Evolutionary conservation across 306 rosid species (phyloP).

Genomic region (Trifolium pratense): DNA sequence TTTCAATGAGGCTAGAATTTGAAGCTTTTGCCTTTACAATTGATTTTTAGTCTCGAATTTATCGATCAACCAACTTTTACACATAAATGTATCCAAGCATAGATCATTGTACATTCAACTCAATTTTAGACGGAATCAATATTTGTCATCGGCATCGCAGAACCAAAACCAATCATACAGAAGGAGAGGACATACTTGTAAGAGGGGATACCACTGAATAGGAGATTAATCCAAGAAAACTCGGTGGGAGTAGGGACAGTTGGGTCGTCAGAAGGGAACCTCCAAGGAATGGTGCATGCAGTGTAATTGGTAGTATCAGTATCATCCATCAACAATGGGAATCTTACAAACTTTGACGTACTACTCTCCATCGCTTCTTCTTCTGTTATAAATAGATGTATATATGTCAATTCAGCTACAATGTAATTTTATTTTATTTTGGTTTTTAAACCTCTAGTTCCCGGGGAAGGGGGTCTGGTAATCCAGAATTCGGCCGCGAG

Average conservation of each 20-base stretch:
- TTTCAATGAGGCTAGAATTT: not conserved
- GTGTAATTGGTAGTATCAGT: slow-evolving; percentile 49
- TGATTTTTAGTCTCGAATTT: not conserved
- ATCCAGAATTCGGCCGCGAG: too few relatives aligned
- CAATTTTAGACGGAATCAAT: not conserved
- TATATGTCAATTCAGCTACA: not conserved
- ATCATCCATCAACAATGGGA: slow-evolving; percentile 62
- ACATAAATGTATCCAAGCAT: not conserved
- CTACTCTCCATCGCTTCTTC: slow-evolving; percentile 54
- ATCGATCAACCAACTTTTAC: not conserved
- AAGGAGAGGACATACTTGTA: slow-evolving; percentile 56
- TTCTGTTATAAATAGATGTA: not conserved
- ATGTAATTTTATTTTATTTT: too few relatives aligned
- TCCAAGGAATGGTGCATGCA: slow-evolving; percentile 83
- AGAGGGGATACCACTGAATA: slow-evolving; percentile 68
- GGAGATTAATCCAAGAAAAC: slow-evolving; percentile 83
- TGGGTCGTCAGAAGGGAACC: slow-evolving; percentile 83
- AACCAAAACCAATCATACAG: too few relatives aligned
- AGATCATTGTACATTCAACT: not conserved
- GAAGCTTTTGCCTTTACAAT: not conserved
- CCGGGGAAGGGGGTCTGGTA: too few relatives aligned
- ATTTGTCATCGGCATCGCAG: too few relatives aligned
- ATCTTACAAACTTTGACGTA: slow-evolving; percentile 63
- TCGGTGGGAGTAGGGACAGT: slow-evolving; percentile 71
- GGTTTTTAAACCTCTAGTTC: too few relatives aligned